These are phyloP conservation scores for Dothidotthia symphoricarpi DNA, from an alignment of 2,329 filamentous ascomycete species.

Conservation along the genomic window DNA sequence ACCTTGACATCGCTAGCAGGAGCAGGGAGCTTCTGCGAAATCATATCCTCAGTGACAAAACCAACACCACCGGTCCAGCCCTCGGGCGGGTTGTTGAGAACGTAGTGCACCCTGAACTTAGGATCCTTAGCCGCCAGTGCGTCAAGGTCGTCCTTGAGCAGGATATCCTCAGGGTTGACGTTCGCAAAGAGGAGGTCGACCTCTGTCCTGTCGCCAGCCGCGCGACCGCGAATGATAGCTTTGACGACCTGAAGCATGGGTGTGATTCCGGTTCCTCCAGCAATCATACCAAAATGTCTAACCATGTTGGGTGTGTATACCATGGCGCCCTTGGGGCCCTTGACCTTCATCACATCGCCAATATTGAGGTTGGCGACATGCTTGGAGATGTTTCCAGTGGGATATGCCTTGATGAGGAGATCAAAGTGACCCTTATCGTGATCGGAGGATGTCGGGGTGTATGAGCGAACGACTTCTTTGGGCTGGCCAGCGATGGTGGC, in stretches of 20 bases:
- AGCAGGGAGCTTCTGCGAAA: conserved; percentile 80
- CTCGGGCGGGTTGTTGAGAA: conserved; percentile 92
- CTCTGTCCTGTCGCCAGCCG: conserved; percentile 76
- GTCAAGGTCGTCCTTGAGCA: conserved; percentile 90
- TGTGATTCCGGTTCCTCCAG: conserved; percentile 95
- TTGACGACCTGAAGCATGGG: conserved; percentile 97
- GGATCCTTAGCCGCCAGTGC: conserved; percentile 71
- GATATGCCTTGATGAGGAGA: conserved; percentile 96
- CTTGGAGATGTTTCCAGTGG: conserved; percentile 95
- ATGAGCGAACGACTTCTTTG: conserved; percentile 44
- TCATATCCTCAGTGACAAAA: conserved; percentile 94
- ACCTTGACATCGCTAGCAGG: conserved; percentile 88
- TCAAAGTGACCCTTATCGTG: conserved; percentile 78
- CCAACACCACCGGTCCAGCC: conserved; percentile 90
- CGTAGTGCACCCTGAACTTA: conserved; percentile 86
- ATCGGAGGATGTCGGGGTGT: conserved; percentile 45
- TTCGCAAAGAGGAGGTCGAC: conserved; percentile 94
- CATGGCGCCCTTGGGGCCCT: conserved; percentile 95
- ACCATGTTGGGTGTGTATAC: conserved; percentile 98
- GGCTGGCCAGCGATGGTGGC: conserved; percentile 51
- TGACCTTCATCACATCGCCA: conserved; percentile 78
- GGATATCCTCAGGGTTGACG: conserved; percentile 86
- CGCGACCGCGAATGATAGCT: conserved; percentile 78
- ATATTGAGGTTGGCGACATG: conserved; percentile 80
- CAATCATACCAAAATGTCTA: conserved; percentile 95